Base-by-base conservation (phyloP, 78 protist species). In the Polysphondylium violaceum region DNA sequence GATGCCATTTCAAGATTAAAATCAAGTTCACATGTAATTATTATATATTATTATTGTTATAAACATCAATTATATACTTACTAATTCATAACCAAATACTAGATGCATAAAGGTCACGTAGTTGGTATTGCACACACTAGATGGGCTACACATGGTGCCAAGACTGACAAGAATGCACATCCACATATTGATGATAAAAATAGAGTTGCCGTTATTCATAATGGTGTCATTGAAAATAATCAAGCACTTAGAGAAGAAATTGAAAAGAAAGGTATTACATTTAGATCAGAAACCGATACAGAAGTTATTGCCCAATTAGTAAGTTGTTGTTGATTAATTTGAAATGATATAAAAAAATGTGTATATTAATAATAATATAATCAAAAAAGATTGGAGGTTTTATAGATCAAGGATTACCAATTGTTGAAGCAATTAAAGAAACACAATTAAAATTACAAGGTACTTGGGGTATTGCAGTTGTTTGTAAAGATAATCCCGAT, bases 271-370 rank as follows among this genome's bases (percentile, higher is more conserved):
- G 95, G 95, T 38, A 47, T 92, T 58, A 56, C 23, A 27, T 92
- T 92, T 44, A 69, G 89, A 67, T 74, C 88, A 29, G 99, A 98
- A 35, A 98, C 99, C 19, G 99, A 98, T 93, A 97, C 99, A 2
- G 99, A 98, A 95, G 96, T 94, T 59, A 86, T 97, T 58, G 97
- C 97, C 68, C 86, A 95, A 93, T 95, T 97, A 35, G 60, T 86
- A 78, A n/a, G 51, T 29, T 65, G 0, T 29, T 23, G 17, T 29
- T 65, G n/a, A 31, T 27, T 35, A 1, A 21, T 36, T 64, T 14
- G n/a, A n/a, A n/a, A n/a, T n/a, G n/a, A n/a, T n/a, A 36, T 3
- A 38, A 11, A 19, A 33, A 0, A 0, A 19, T 3, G 3, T 12
- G 11, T 31, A 12, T 33, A 29, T 50, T 69, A 11, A 27, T 60